Base-by-base conservation (phyloP, 2,329 filamentous ascomycete species). In the Phyllosticta citribraziliensis region DNA sequence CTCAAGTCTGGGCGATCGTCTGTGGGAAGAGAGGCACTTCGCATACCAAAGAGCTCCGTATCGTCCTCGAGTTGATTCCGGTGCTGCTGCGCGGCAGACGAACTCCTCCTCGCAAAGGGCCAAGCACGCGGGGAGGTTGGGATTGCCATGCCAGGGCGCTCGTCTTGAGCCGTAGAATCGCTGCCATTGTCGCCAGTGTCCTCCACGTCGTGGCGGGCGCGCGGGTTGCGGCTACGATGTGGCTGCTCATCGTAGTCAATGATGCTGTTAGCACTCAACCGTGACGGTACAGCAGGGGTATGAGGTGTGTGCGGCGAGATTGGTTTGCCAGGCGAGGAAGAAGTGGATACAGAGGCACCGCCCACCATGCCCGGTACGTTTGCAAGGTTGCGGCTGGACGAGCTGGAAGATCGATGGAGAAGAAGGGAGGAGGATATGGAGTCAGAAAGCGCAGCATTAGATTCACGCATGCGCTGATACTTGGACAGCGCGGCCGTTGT, bases 381-480 rank as follows among this genome's bases (percentile, higher is more conserved):
- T 5, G 83, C 83, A 0, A 91, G 81, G 58, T 89, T 88, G 72
- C 91, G 89, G 63, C 88, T 85, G 1, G 84, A 86, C 0, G 91
- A 89, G 62, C 84, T 89, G 4, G 88, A 91, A 0, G 91, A 94
- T 50, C 89, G 84, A 55, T 96, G 88, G 62, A 97, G 78, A 67
- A 95, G 84, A 68, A 91, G 82, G 0, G 93, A 97, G 0, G 91
- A 94, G 27, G 90, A 91, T 82, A 99, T 91, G 0, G 91, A 96
- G 59, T 99, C 94, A 0, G 91, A 95, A 51, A 99, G 81, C 5
- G 85, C 88, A 61, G 90, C 88, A 69, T 96, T 92, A 0, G 90
- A 92, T 63, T 97, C 93, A 65, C 85, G 84, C 89, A 97, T 93
- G 62, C 84, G 82, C 68, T 94, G 91, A 70, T 94, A 97, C 67